phyloP scores from a whole-genome alignment of 2,329 filamentous ascomycete genomes.

The Mycosphaerella sp. region DNA sequence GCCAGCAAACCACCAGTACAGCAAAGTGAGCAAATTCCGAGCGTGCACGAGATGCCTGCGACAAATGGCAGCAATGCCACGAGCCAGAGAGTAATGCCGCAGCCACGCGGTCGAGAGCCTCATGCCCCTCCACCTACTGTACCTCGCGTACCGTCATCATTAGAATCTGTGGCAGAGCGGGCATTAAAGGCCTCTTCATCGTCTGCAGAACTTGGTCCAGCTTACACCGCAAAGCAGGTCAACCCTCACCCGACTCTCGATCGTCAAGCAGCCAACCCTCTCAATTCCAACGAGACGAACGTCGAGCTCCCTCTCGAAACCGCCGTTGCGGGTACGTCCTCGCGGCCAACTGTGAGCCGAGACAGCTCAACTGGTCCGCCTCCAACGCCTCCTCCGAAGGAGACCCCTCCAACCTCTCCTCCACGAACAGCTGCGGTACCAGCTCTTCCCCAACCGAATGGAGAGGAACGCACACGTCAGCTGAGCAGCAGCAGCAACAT shows the following conservation, averaged over 20 bases:
- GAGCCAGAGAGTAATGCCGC: neutral
- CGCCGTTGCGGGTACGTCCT: neutral
- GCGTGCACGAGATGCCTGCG: constrained; percentile 1
- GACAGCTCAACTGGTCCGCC: constrained; percentile 6
- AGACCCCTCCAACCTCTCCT: constrained; percentile 5
- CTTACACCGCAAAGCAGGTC: constrained; percentile 6
- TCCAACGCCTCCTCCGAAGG: constrained; percentile 11
- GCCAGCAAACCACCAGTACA: constrained; percentile 14
- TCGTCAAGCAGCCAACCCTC: neutral
- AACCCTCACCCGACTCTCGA: constrained; percentile 4
- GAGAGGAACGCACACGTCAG: neutral
- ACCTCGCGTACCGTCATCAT: neutral
- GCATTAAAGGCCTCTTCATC: constrained; percentile 1
- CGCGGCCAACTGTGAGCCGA: constrained; percentile 9
- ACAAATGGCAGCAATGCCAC: neutral
- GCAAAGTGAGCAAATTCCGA: constrained; percentile 11
- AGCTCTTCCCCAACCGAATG: neutral
- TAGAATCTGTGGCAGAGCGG: neutral
- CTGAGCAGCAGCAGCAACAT: neutral
- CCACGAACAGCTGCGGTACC: constrained; percentile 5
- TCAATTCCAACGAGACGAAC: constrained; percentile 6
- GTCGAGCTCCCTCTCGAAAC: neutral
- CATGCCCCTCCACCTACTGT: neutral
- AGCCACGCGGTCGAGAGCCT: neutral
- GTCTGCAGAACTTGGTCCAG: constrained; percentile 4